phyloP scores from a whole-genome alignment of 2,329 filamentous ascomycete species.

The Westerdykella sp. region DNA sequence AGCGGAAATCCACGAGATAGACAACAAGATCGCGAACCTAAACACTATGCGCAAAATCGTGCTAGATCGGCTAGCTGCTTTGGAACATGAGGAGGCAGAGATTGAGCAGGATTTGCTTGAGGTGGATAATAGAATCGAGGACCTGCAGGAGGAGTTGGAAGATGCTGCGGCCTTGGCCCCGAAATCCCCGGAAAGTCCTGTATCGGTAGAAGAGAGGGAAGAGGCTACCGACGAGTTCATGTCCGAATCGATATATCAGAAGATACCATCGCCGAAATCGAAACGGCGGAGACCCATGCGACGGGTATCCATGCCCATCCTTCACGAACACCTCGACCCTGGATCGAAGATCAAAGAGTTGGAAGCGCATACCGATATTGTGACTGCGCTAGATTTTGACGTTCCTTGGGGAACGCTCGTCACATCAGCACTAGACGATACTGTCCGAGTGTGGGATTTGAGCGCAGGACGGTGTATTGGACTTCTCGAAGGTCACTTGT shows the following conservation, averaged over 20 bases:
- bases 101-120: conserved; percentile 75
- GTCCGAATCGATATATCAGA: conserved; percentile 97
- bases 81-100: conserved; percentile 86
- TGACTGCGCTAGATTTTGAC: conserved; percentile 92
- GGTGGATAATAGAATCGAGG: conserved; percentile 57
- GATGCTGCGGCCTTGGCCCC: conserved; percentile 44
- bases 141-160: conserved; percentile 54
- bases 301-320: conserved; percentile 82
- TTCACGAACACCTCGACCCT: conserved; percentile 91
- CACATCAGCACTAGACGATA: conserved; percentile 85
- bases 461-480: conserved; percentile 91
- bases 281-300: conserved; percentile 53
- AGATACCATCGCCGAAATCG: conserved; percentile 60
- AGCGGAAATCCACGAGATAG: conserved; percentile 91
- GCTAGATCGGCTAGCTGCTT: conserved; percentile 71
- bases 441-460: conserved; percentile 91
- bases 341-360: conserved; percentile 85
- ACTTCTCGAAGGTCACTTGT: conserved; percentile 84
- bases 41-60: conserved; percentile 90
- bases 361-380: conserved; percentile 77
- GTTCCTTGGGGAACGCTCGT: conserved; percentile 95
- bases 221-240: conserved; percentile 64
- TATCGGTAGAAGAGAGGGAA: conserved; percentile 47
- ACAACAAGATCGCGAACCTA: conserved; percentile 91
- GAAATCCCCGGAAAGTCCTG: conserved; percentile 34